These are phyloP conservation scores for Radiomyces spectabilis DNA, from an alignment of 192 early-diverging fungal species.

Conservation along the genomic window DNA sequence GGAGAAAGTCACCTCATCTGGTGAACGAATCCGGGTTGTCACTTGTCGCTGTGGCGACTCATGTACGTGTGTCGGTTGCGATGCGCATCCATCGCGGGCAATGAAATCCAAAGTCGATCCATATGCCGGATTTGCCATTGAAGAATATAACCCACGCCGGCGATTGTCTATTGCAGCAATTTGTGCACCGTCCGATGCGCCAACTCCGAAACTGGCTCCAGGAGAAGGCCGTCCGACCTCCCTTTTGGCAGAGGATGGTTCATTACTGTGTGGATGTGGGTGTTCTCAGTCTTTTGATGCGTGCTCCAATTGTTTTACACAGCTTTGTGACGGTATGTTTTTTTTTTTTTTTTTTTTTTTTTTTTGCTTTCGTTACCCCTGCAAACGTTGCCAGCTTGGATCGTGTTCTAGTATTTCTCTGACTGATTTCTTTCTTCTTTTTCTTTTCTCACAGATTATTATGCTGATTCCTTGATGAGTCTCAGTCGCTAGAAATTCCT, in stretches of 20 bases:
- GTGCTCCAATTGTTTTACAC: slow-evolving; percentile 43
- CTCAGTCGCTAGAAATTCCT: too few species aligned
- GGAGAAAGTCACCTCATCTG: too few species aligned
- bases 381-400: not conserved
- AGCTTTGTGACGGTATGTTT: slow-evolving; percentile 37
- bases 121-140: slow-evolving; percentile 3
- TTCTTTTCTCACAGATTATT: not conserved
- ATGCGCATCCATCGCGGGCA: slow-evolving; percentile 27
- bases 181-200: not conserved
- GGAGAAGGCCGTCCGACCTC: slow-evolving; percentile 2
- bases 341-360: not conserved
- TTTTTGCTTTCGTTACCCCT: not conserved
- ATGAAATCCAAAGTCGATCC: slow-evolving; percentile 14
- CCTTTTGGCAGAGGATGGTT: slow-evolving; percentile 40
- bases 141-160: not conserved
- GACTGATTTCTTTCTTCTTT: not conserved
- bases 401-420: not conserved
- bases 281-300: slow-evolving; percentile 45
- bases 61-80: slow-evolving; percentile 30
- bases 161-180: not conserved
- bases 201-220: not conserved
- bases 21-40: slow-evolving; percentile 13
- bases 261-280: slow-evolving; percentile 48
- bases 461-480: too few species aligned
- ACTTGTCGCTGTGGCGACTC: slow-evolving; percentile 33